Evolutionary conservation across 208 protist genomes (phyloP).

Genomic region (Herpetomonas samuelpessoai): DNA sequence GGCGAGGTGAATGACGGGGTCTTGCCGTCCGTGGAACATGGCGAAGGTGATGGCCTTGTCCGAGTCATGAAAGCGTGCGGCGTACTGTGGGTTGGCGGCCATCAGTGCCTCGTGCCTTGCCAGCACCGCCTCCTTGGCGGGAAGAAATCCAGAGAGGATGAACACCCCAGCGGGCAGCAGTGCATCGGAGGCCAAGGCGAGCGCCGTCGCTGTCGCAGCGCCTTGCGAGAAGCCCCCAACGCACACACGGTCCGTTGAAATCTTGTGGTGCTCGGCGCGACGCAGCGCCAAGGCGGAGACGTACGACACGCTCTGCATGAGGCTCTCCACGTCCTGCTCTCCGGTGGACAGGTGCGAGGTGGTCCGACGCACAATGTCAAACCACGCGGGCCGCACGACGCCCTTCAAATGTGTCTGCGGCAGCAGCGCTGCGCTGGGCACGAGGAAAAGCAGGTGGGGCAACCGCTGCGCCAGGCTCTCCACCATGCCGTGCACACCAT

Average conservation of each 20-base stretch:
- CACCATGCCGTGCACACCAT: constrained; percentile 52
- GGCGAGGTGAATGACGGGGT: constrained; percentile 38
- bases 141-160: constrained; percentile 38
- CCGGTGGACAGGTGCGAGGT: background rate
- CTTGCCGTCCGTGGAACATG: constrained; percentile 44
- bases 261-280: constrained; percentile 21
- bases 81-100: background rate
- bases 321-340: constrained; percentile 20
- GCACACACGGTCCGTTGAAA: constrained; percentile 49
- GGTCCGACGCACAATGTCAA: constrained; percentile 60
- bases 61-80: background rate
- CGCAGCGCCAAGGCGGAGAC: constrained; percentile 26
- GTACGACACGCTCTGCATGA: constrained; percentile 30
- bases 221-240: constrained; percentile 80
- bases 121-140: constrained; percentile 18
- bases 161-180: constrained; percentile 37
- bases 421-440: constrained; percentile 20
- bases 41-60: constrained; percentile 9
- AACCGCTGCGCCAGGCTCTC: constrained; percentile 19
- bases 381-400: constrained; percentile 77
- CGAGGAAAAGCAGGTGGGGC: constrained; percentile 65
- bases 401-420: constrained; percentile 12
- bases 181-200: constrained; percentile 3
- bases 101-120: background rate
- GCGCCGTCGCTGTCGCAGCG: constrained; percentile 20